phyloP scores from a whole-genome alignment of 2,329 filamentous ascomycete species.

The Bimuria novae-zelandiae region DNA sequence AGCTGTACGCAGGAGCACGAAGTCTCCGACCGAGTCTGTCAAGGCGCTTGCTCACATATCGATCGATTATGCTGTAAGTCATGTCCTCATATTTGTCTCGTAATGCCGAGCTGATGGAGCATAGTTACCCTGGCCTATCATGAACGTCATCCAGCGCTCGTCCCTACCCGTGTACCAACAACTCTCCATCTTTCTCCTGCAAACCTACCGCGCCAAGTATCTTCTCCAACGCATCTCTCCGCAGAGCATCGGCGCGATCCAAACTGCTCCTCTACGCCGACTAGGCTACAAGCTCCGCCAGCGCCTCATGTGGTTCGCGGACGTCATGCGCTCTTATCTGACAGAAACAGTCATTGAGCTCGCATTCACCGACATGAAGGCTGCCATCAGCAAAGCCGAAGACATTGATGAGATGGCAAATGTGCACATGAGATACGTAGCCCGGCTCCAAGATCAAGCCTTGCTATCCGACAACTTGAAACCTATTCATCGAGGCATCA shows the following conservation, averaged over 20 bases:
- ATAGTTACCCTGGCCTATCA: constrained; percentile 60
- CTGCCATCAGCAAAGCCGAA: constrained; percentile 62
- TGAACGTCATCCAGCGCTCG: constrained; percentile 72
- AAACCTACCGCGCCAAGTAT: constrained; percentile 72
- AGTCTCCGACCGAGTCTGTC: constrained; percentile 55
- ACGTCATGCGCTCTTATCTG: constrained; percentile 75
- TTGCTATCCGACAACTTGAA: constrained; percentile 70
- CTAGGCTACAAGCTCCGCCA: constrained; percentile 63
- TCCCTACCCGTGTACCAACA: constrained; percentile 70
- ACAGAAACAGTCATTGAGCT: constrained; percentile 72
- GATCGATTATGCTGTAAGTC: constrained; percentile 69
- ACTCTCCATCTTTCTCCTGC: constrained; percentile 76
- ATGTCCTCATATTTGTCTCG: not conserved
- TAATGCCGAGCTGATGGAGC: constrained; percentile 5
- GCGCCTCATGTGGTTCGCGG: constrained; percentile 77
- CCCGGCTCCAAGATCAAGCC: constrained; percentile 67
- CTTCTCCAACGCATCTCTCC: constrained; percentile 62
- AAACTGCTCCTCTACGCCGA: constrained; percentile 9
- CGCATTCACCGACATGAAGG: constrained; percentile 60
- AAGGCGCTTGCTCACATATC: constrained; percentile 66
- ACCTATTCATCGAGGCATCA: constrained; percentile 72
- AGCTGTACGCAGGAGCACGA: constrained; percentile 52
- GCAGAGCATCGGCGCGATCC: constrained; percentile 10
- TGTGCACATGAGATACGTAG: constrained; percentile 68
- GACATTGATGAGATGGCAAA: constrained; percentile 83